Evolutionary conservation across 192 early-diverging fungal genomes (phyloP).

Genomic region (Umbelopsis vinacea): DNA sequence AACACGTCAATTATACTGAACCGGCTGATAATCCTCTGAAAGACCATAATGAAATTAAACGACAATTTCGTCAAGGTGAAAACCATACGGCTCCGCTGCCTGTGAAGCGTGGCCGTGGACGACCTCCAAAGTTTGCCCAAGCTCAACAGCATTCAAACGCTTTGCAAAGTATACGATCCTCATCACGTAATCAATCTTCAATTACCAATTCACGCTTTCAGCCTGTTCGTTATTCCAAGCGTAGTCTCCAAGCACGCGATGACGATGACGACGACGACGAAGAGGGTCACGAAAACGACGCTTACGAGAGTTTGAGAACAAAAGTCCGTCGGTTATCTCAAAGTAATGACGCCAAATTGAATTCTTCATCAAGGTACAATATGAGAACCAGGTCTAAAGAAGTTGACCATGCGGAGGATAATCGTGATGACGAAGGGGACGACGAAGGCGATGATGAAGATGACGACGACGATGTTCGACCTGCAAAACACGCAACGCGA

Average conservation of each 20-base stretch:
- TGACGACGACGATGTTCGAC: neutral
- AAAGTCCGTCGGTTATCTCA: slow-evolving; percentile 9
- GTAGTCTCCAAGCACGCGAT: neutral
- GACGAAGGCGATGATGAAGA: slow-evolving; percentile 14
- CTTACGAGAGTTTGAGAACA: neutral
- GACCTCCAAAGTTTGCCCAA: neutral
- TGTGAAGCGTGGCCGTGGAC: neutral
- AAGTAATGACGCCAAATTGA: neutral
- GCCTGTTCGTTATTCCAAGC: neutral
- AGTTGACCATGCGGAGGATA: slow-evolving; percentile 4
- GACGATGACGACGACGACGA: slow-evolving; percentile 6
- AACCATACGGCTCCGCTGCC: neutral
- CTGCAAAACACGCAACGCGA: neutral
- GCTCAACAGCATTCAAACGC: neutral
- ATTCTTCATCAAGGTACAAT: neutral
- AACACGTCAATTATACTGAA: slow-evolving; percentile 18
- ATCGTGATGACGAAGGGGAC: neutral
- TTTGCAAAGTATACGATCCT: neutral
- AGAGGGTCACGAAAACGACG: slow-evolving; percentile 1
- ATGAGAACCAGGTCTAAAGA: slow-evolving; percentile 12
- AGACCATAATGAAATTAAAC: neutral
- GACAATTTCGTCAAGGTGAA: neutral
- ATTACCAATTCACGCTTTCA: neutral
- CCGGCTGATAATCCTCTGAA: slow-evolving; percentile 9
- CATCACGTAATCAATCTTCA: neutral